phyloP scores from a whole-genome alignment of 2,329 filamentous ascomycete species.

The Phyllosticta citrichinensis region DNA sequence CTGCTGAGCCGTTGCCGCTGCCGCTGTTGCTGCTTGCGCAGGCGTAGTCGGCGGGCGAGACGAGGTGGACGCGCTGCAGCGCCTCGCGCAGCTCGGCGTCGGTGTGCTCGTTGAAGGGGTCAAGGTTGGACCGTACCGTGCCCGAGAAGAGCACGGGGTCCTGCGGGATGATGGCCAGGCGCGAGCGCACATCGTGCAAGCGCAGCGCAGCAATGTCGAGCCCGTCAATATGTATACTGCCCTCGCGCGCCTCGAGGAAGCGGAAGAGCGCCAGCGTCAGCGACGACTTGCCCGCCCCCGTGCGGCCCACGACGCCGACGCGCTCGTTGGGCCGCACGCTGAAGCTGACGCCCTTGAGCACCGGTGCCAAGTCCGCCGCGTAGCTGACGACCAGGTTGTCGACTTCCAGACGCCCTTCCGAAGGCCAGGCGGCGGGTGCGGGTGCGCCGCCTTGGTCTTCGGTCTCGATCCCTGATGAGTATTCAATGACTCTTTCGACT shows the following conservation, averaged over 20 bases:
- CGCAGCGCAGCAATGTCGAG: slow-evolving; percentile 64
- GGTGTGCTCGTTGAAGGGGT: slow-evolving; percentile 61
- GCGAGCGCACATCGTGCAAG: slow-evolving; percentile 59
- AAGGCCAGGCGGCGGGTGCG: slow-evolving; percentile 65
- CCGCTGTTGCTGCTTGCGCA: background rate
- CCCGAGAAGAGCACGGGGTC: slow-evolving; percentile 76
- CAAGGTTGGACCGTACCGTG: slow-evolving; percentile 65
- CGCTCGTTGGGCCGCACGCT: slow-evolving; percentile 56
- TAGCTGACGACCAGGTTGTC: slow-evolving; percentile 62
- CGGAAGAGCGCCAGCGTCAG: slow-evolving; percentile 68
- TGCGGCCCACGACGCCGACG: slow-evolving; percentile 55
- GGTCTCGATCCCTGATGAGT: slow-evolving; percentile 49
- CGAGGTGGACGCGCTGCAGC: slow-evolving; percentile 60
- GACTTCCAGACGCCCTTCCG: slow-evolving; percentile 63
- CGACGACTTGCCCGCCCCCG: slow-evolving; percentile 68
- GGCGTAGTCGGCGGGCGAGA: slow-evolving; percentile 16
- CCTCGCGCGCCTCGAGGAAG: slow-evolving; percentile 49
- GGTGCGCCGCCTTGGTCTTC: slow-evolving; percentile 45
- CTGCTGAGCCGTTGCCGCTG: background rate
- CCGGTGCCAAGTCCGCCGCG: slow-evolving; percentile 58
- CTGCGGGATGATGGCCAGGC: slow-evolving; percentile 72
- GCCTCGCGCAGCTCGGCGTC: slow-evolving; percentile 62
- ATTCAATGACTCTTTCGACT: slow-evolving; percentile 66
- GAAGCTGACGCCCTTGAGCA: slow-evolving; percentile 61
- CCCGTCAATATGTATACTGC: slow-evolving; percentile 56